These are phyloP conservation scores for Sphagnum magellanicum DNA, from an alignment of 228 moss, liverwort and hornwort genomes.

Conservation along the genomic window DNA sequence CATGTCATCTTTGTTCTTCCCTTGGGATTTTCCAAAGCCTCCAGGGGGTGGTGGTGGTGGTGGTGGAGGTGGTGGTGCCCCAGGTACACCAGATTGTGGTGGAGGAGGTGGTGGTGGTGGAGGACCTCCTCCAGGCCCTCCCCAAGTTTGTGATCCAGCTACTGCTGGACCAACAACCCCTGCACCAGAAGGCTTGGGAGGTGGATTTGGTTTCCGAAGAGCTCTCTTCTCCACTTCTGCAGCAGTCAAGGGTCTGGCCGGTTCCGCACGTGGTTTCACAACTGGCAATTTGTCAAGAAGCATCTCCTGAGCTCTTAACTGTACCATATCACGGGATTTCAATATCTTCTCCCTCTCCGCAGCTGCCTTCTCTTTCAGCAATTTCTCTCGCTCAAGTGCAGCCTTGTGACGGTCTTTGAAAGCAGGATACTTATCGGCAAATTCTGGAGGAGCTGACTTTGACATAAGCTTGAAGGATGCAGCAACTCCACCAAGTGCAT, in stretches of 20 bases:
- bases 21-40: slow-evolving; percentile 15
- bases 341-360: slow-evolving; percentile 56
- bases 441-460: slow-evolving; percentile 58
- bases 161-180: slow-evolving; percentile 1
- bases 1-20: slow-evolving; percentile 36
- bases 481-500: slow-evolving; percentile 55
- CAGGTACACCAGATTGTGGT: slow-evolving; percentile 25
- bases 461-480: slow-evolving; percentile 75
- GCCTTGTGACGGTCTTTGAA: slow-evolving; percentile 90
- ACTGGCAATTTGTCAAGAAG: slow-evolving; percentile 9
- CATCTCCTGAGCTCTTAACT: slow-evolving; percentile 4
- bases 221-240: slow-evolving; percentile 70
- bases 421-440: slow-evolving; percentile 67
- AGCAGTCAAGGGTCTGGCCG: slow-evolving; percentile 45
- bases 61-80: slow-evolving; percentile 23
- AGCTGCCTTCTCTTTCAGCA: slow-evolving; percentile 65
- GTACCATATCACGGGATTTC: slow-evolving; percentile 35
- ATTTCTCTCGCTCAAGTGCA: slow-evolving; percentile 63
- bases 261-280: slow-evolving; percentile 13
- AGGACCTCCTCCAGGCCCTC: slow-evolving; percentile 20
- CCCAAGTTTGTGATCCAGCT: slow-evolving; percentile 15
- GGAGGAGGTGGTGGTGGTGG: slow-evolving; percentile 71
- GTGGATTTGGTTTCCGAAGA: slow-evolving; percentile 66
- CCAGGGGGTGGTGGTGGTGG: slow-evolving; percentile 44
- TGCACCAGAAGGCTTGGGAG: slow-evolving; percentile 54